Evolutionary conservation across 805 yeast genomes (phyloP).

Genomic region (Lipomyces starkeyi): DNA sequence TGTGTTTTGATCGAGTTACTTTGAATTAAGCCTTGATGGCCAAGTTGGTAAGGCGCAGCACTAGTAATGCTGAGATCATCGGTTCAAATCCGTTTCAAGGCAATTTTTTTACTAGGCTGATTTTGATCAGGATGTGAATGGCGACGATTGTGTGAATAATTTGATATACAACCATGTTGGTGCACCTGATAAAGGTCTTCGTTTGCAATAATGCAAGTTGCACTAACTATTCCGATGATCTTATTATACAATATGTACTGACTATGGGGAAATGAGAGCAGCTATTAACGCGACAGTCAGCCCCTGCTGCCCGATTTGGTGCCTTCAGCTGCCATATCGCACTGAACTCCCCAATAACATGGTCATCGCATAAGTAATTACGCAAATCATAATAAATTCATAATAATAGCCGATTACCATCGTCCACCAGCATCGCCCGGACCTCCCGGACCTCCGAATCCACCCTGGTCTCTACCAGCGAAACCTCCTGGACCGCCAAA

Average conservation of each 20-base stretch:
- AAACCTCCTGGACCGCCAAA: slow-evolving; percentile 16
- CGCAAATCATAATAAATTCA: not conserved
- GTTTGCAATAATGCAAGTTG: too few species aligned
- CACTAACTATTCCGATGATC: too few species aligned
- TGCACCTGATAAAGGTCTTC: too few species aligned
- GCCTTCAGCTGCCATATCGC: too few species aligned
- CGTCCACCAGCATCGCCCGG: not conserved
- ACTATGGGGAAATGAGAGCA: too few species aligned
- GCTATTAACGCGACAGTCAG: too few species aligned
- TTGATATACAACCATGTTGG: not conserved
- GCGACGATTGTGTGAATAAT: not conserved
- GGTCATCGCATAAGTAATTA: too few species aligned
- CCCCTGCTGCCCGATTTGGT: too few species aligned
- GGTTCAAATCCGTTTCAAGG: slow-evolving; percentile 51
- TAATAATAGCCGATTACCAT: not conserved
- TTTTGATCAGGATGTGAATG: not conserved
- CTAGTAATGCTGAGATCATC: slow-evolving; percentile 51
- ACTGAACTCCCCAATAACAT: too few species aligned
- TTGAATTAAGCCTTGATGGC: slow-evolving; percentile 46
- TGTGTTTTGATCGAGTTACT: not conserved
- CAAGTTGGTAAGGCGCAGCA: slow-evolving; percentile 52
- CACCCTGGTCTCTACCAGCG: slow-evolving; percentile 20
- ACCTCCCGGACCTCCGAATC: slow-evolving; percentile 13
- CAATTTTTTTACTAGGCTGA: slow-evolving; percentile 37
- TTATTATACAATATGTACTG: too few species aligned